A percentile compares a stretch with the other conserved stretches of the same genome.
Conservation (phyloP, 2,329 filamentous ascomycete species). For the Beauveria sp. region DNA sequence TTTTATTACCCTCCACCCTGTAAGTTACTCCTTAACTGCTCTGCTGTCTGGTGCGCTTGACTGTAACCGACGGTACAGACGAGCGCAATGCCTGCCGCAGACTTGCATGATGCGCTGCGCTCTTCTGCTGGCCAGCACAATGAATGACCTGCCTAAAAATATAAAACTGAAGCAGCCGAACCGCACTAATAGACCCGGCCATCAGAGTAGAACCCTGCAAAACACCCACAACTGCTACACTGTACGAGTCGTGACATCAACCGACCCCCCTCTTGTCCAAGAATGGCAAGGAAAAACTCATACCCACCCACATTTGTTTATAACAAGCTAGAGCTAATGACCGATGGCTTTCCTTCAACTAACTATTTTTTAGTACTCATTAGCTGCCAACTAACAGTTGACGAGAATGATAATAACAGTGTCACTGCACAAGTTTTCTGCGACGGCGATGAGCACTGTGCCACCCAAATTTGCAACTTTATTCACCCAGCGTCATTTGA, state of each 20-base stretch:
- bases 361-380: too few species aligned
- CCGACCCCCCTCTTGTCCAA: neutral
- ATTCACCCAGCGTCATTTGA: neutral
- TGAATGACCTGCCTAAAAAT: neutral
- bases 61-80: neutral
- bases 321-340: neutral
- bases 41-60: neutral
- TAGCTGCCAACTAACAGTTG: too few species aligned
- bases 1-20: too few species aligned
- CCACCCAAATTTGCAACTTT: neutral
- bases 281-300: slow-evolving; percentile 4
- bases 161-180: neutral
- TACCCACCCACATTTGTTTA: neutral
- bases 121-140: neutral
- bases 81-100: neutral
- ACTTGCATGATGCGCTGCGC: neutral
- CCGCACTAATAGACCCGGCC: neutral
- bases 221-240: neutral
- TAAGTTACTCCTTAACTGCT: too few species aligned
- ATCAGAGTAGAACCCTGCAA: neutral
- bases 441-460: neutral
- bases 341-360: neutral
- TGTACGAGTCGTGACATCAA: slow-evolving; percentile 10
- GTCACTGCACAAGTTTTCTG: neutral
- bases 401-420: neutral